phyloP scores from a whole-genome alignment of 2,329 filamentous ascomycete species.

The Juglanconis oblonga region DNA sequence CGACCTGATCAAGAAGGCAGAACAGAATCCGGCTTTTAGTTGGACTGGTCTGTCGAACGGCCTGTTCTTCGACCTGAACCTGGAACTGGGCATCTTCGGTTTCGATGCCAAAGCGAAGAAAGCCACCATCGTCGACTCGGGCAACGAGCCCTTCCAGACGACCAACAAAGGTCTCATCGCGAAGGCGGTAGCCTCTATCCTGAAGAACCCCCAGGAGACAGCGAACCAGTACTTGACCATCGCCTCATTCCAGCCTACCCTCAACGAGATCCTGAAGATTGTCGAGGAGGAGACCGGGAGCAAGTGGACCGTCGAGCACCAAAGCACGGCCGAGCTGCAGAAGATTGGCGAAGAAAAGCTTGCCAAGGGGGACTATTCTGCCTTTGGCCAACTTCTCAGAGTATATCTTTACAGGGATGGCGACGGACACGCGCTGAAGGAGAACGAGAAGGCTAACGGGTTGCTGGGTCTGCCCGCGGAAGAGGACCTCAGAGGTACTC shows the following conservation, averaged over 20 bases:
- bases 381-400: slow-evolving; percentile 27
- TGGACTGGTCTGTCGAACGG: slow-evolving; percentile 61
- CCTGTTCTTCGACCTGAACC: slow-evolving; percentile 58
- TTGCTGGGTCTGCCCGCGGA: slow-evolving; percentile 24
- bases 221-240: slow-evolving; percentile 58
- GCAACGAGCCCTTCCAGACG: slow-evolving; percentile 47
- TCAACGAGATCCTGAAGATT: slow-evolving; percentile 53
- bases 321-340: slow-evolving; percentile 32
- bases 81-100: slow-evolving; percentile 48
- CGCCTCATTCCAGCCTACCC: slow-evolving; percentile 53
- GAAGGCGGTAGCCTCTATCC: slow-evolving; percentile 46
- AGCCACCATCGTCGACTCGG: slow-evolving; percentile 55
- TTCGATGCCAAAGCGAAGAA: slow-evolving; percentile 47
- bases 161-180: slow-evolving; percentile 52
- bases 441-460: slow-evolving; percentile 21
- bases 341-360: slow-evolving; percentile 40
- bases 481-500: slow-evolving; percentile 19
- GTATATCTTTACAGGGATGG: slow-evolving; percentile 33
- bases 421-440: slow-evolving; percentile 27
- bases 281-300: slow-evolving; percentile 50
- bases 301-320: slow-evolving; percentile 46
- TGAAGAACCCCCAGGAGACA: slow-evolving; percentile 48
- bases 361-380: slow-evolving; percentile 35
- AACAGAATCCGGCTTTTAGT: slow-evolving; percentile 43
- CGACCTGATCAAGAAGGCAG: slow-evolving; percentile 48